Percentiles rank a stretch among this genome's conserved stretches.
Conservation (phyloP, 805 yeast genomes). For the Blastobotrys americana region DNA sequence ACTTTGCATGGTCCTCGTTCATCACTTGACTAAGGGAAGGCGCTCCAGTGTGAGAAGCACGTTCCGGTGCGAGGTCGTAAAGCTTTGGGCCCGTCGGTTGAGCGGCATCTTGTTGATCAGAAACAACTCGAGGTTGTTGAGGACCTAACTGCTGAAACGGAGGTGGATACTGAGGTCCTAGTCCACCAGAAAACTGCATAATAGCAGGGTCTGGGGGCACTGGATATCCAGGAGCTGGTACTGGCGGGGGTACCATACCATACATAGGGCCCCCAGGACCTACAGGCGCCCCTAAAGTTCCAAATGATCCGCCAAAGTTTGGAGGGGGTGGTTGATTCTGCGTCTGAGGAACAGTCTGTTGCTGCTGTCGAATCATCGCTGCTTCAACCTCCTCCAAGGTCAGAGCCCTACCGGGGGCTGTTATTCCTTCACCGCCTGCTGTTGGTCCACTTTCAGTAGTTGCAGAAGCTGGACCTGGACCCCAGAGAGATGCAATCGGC, state of each 20-base stretch:
- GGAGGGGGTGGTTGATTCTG: constrained; percentile 17
- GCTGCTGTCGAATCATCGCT: constrained; percentile 47
- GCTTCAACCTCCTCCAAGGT: constrained; percentile 85
- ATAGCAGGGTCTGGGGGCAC: constrained; percentile 3
- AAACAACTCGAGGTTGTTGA: constrained; percentile 20
- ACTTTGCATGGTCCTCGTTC: constrained; percentile 18
- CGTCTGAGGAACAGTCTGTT: constrained; percentile 20
- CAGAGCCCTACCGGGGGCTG: constrained; percentile 33
- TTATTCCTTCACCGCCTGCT: not conserved
- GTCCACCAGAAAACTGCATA: not conserved
- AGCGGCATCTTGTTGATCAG: constrained; percentile 25
- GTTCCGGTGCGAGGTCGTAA: constrained; percentile 6
- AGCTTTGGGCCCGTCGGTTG: constrained; percentile 9
- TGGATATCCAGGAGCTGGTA: constrained; percentile 1
- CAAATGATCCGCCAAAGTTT: not conserved
- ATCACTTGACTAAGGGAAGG: constrained; percentile 18
- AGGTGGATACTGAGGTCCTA: not conserved
- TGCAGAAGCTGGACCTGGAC: constrained; percentile 25
- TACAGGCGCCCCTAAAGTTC: not conserved
- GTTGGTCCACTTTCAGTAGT: not conserved
- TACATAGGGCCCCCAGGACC: constrained; percentile 31
- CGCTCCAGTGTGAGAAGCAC: constrained; percentile 10
- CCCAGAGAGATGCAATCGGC: constrained; percentile 73
- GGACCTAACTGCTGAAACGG: not conserved
- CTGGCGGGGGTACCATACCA: constrained; percentile 3